Conservation (phyloP, 345 rosid genomes). For the Crucihimalaya himalaica region DNA sequence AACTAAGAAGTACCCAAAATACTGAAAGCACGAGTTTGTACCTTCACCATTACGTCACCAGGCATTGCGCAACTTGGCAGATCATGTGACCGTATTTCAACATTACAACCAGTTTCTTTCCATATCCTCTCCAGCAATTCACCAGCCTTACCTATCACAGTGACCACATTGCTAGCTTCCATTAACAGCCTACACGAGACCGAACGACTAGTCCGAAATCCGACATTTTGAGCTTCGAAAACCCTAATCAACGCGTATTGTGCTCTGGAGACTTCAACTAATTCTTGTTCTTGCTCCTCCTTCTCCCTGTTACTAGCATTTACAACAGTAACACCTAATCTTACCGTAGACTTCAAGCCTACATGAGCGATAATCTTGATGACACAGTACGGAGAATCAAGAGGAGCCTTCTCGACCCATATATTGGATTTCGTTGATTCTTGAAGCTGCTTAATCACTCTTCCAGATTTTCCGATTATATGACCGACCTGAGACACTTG, state of each 20-base stretch:
- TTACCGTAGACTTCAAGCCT: slow-evolving; percentile 23
- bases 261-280: slow-evolving; percentile 55
- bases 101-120: slow-evolving; percentile 52
- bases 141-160: slow-evolving; percentile 63
- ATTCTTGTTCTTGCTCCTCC: slow-evolving; percentile 28
- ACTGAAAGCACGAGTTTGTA: neutral
- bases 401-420: slow-evolving; percentile 54
- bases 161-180: slow-evolving; percentile 53
- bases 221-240: slow-evolving; percentile 55
- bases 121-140: slow-evolving; percentile 62
- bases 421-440: slow-evolving; percentile 58
- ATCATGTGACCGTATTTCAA: slow-evolving; percentile 49
- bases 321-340: neutral
- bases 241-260: slow-evolving; percentile 72
- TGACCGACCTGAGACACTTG: slow-evolving; percentile 57
- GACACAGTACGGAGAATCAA: slow-evolving; percentile 51
- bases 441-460: slow-evolving; percentile 57
- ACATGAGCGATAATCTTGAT: slow-evolving; percentile 47
- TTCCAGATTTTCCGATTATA: slow-evolving; percentile 61
- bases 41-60: slow-evolving; percentile 69
- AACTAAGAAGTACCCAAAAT: neutral
- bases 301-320: neutral
- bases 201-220: slow-evolving; percentile 30
- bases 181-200: slow-evolving; percentile 70
- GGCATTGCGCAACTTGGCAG: slow-evolving; percentile 54